These are phyloP conservation scores for Fusarium subtropicale DNA, from an alignment of 2,329 filamentous ascomycete genomes.

Conservation along the genomic window DNA sequence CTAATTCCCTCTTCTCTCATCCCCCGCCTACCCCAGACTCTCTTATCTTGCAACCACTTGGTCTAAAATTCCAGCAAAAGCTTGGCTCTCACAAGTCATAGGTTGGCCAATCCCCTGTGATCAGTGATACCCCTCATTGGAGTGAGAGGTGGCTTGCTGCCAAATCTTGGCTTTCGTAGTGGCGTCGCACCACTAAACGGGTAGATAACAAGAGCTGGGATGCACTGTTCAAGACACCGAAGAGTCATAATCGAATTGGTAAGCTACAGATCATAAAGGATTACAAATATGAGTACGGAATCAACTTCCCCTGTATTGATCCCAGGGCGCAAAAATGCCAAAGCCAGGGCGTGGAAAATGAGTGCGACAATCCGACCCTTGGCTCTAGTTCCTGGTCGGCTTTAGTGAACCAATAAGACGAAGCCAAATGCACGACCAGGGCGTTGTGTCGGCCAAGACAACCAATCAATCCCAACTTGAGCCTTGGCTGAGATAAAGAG, in stretches of 20 bases:
- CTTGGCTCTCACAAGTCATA: constrained; percentile 18
- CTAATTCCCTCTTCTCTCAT: neutral
- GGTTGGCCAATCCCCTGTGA: constrained; percentile 16
- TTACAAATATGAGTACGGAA: neutral
- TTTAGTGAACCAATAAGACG: constrained; percentile 23
- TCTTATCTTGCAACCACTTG: constrained; percentile 14
- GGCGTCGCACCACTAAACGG: constrained; percentile 9
- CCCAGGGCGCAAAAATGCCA: constrained; percentile 18
- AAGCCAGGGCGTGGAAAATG: constrained; percentile 11
- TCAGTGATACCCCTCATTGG: constrained; percentile 29
- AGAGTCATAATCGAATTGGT: neutral
- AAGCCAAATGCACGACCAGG: constrained; percentile 11
- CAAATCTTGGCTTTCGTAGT: constrained; percentile 25
- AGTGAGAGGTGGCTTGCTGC: constrained; percentile 18
- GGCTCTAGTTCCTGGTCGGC: constrained; percentile 18
- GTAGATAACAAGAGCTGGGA: neutral
- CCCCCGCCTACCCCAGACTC: neutral
- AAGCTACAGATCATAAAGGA: neutral
- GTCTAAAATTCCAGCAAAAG: neutral
- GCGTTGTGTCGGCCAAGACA: constrained; percentile 12
- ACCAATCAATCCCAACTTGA: constrained; percentile 8
- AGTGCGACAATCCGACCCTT: constrained; percentile 8
- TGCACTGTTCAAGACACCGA: neutral
- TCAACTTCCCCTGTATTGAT: constrained; percentile 4
- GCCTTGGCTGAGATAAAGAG: constrained; percentile 34